Evolutionary conservation across 148 eudicot species (phyloP).

Genomic region (Chenopodium berlandieri): DNA sequence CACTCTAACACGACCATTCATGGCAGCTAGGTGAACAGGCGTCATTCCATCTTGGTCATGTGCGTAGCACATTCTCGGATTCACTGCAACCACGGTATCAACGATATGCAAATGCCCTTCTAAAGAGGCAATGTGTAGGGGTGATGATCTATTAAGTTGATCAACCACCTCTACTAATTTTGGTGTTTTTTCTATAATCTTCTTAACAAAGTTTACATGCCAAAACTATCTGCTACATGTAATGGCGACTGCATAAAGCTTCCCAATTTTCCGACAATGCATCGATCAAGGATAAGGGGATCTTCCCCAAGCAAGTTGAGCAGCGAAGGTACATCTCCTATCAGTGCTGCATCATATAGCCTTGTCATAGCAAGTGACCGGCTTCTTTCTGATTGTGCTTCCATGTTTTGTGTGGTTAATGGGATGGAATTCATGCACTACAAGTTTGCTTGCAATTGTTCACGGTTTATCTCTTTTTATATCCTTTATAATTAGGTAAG

Average conservation of each 20-base stretch:
- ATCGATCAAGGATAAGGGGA: constrained; percentile 33
- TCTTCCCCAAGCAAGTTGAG: constrained; percentile 16
- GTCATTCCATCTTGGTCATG: constrained; percentile 26
- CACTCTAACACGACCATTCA: constrained; percentile 4
- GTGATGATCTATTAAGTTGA: constrained; percentile 17
- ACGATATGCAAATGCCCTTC: constrained; percentile 30
- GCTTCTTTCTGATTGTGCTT: neutral
- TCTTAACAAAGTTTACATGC: constrained; percentile 21
- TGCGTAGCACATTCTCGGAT: too few relatives aligned
- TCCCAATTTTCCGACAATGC: neutral
- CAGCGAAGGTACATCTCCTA: neutral
- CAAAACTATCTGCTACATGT: constrained; percentile 30
- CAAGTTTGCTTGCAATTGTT: too few relatives aligned
- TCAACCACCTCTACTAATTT: constrained; percentile 30
- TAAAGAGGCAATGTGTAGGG: constrained; percentile 42
- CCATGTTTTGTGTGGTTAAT: neutral
- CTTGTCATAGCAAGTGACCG: neutral
- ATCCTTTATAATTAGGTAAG: too few relatives aligned
- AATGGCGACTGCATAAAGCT: constrained; percentile 20
- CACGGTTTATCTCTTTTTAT: too few relatives aligned
- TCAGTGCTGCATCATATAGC: neutral
- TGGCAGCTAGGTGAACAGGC: constrained; percentile 34
- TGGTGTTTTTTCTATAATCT: constrained; percentile 21
- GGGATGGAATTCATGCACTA: too few relatives aligned
- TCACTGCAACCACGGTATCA: neutral